Conservation (phyloP, 768 basidiomycete genomes). For the Pleurotus giganteus region DNA sequence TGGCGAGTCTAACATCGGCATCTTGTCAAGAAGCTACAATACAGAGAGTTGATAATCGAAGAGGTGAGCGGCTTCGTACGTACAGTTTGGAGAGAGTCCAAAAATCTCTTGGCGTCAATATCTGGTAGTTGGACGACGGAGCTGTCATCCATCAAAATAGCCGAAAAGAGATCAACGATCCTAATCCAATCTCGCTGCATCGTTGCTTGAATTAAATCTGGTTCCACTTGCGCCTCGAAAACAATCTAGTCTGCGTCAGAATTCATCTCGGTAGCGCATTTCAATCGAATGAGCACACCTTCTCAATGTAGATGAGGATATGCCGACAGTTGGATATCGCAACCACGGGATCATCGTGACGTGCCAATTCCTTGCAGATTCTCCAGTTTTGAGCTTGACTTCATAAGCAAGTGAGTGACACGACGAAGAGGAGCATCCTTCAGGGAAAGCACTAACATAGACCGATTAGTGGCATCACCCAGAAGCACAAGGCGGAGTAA, state of each 20-base stretch:
- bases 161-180: not conserved
- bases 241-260: not conserved
- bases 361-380: not conserved
- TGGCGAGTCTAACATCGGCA: not conserved
- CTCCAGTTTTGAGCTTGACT: not conserved
- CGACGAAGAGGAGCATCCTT: no score
- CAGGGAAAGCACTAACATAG: not conserved
- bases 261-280: not conserved
- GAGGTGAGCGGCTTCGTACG: not conserved
- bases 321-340: not conserved
- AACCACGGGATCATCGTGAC: not conserved
- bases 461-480: not conserved
- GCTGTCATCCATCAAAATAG: not conserved
- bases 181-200: not conserved
- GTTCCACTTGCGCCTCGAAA: not conserved
- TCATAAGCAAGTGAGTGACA: not conserved
- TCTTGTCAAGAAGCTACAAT: slow-evolving; percentile 4
- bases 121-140: not conserved
- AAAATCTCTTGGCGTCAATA: not conserved
- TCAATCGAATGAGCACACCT: not conserved
- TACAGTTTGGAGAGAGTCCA: not conserved
- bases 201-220: not conserved
- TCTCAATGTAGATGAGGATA: not conserved
- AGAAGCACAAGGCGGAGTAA: not conserved
- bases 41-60: not conserved